Percentiles rank a stretch among this genome's conserved stretches.
Evolutionary conservation across 2,329 filamentous ascomycete species (phyloP).

Genomic region (Plectosphaerella plurivora): DNA sequence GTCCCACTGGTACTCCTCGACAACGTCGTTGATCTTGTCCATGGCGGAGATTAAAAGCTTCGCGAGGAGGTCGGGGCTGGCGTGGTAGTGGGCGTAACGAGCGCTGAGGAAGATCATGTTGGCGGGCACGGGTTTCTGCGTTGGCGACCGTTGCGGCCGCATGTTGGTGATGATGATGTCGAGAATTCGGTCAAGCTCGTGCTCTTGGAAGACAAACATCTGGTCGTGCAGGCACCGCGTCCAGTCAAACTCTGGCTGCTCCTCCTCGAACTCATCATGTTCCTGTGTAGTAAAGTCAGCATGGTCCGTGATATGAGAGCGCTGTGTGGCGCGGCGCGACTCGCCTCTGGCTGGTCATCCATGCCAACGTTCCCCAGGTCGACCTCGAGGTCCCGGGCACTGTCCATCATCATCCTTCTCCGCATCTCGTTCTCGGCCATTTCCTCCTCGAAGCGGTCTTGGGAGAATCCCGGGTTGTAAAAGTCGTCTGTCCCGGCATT

Average conservation of each 20-base stretch:
- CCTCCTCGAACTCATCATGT: constrained; percentile 75
- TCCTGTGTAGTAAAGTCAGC: constrained; percentile 16
- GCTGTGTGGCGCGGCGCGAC: constrained; percentile 15
- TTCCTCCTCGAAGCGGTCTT: constrained; percentile 94
- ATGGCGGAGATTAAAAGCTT: constrained; percentile 81
- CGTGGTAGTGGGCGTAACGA: constrained; percentile 94
- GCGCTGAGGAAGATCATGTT: constrained; percentile 96
- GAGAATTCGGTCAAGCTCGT: constrained; percentile 84
- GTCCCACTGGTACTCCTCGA: constrained; percentile 96
- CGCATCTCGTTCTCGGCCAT: constrained; percentile 96
- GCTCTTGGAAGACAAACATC: constrained; percentile 99
- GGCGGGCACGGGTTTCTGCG: constrained; percentile 96
- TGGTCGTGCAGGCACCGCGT: constrained; percentile 91
- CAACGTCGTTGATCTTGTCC: constrained; percentile 94
- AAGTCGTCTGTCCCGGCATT: constrained; percentile 83
- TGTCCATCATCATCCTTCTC: constrained; percentile 98
- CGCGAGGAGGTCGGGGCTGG: constrained; percentile 76
- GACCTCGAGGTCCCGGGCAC: constrained; percentile 92
- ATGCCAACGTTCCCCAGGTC: constrained; percentile 93
- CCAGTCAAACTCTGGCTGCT: constrained; percentile 95
- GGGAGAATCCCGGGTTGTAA: constrained; percentile 85
- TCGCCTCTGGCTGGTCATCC: constrained; percentile 89
- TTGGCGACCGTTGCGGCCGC: constrained; percentile 90
- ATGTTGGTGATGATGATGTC: constrained; percentile 97
- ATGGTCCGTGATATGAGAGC: neutral